Evolutionary conservation across 306 rosid genomes (phyloP), one percentile per base, ranked within the genome.

Genomic region (Neltuma alba): DNA sequence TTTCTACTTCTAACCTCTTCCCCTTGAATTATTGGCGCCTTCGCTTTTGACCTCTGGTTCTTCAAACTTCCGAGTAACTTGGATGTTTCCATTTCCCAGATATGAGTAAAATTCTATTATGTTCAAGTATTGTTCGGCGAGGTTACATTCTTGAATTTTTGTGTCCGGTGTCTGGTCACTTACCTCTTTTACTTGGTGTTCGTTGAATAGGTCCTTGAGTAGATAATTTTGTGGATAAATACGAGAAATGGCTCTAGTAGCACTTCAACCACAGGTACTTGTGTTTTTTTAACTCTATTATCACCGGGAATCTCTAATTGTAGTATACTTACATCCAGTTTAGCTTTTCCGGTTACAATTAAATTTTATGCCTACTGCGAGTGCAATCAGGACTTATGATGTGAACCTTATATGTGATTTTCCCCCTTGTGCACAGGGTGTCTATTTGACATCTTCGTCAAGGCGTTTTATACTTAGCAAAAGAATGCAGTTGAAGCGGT

Each of bases 251-350:
- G 89, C 92, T 57, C 83, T 90, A 77, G 88, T 89, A 54, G 83
- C 94, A 75, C 90, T 90, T 86, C 96, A 89, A 83, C 82, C 89
- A 73, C 98, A 89, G 98, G 98, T 93, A 87, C 61, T 70, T 83
- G 80, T 21, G 11, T 70, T 40, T 72, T 72, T 69, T 72, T 25
- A 37, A 3, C 23, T 68, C 30, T 76, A 50, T 30, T 73, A 44
- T 41, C 7, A 0, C 25, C 34, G 1, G 76, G 41, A 70, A 23
- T 20, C 50, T 55, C 18, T 13, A 20, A 20, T 72, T 36, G 52
- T 55, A 54, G 38, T 34, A 27, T 55, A 48, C 63, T 16, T 50
- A 16, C 16, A 20, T 69, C 13, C 6, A 42, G 2, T 18, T 41
- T 25, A 44, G 2, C 36, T 18, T 74, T 73, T 5, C 41, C 30